Base-by-base conservation (phyloP, 371 early-diverging fungal genomes). In the Mortierella sp. region DNA sequence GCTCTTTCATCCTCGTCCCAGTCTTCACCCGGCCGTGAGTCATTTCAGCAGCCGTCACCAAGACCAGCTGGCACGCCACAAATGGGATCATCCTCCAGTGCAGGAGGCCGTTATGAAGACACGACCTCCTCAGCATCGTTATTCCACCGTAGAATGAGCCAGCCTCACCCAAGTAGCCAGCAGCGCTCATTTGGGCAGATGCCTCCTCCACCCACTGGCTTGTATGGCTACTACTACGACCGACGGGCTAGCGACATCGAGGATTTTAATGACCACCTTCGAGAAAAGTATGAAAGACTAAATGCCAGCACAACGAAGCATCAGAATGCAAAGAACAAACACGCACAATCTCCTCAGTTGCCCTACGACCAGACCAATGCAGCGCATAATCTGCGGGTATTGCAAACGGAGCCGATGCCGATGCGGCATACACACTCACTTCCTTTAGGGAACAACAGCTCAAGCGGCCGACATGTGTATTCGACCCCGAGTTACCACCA, bases 131-230 rank as follows among this genome's bases (percentile, higher is more conserved):
- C 64, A 3, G 48, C 58, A 15, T 43, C 58, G 1, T 58, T 57
- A 7, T 59, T 56, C 28, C 52, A 58, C 26, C 58, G 75, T 1
- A 49, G 75, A 24, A 75, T 68, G 75, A 75, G 75, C n/a, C 75
- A 75, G 46, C 75, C 73, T 12, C 58, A 63, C 21, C 47, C 65
- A 11, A 56, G 43, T 32, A 21, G 6, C 28, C 70, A 57, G 12
- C 50, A 34, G 28, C 53, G 61, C 3, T n/a, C 57, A 0, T 56
- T 32, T 19, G 27, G 58, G 15, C 62, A 41, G 31, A 51, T 56
- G 23, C 58, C 51, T 26, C 48, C 47, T 23, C 65, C 61, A n/a
- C 43, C 56, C 26, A 37, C 50, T 19, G 49, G 48, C 12, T 37
- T 60, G 6, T 26, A 26, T 17, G 12, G 24, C 17, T 48, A 51